Evolutionary conservation across 2,329 filamentous ascomycete species (phyloP), one percentile per base, ranked within the genome.

Genomic region (Bipolaris bicolor): DNA sequence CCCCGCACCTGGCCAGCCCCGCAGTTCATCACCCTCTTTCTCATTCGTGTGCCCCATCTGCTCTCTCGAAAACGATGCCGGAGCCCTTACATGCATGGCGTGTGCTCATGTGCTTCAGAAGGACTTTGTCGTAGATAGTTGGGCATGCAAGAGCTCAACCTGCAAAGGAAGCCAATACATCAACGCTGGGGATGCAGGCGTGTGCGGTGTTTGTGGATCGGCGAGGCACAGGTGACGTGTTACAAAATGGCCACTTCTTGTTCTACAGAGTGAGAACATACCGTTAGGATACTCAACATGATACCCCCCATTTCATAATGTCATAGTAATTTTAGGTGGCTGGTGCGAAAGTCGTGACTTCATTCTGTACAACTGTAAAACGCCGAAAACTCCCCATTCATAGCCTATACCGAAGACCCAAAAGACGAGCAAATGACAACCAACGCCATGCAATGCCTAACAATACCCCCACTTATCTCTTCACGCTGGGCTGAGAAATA

Each of bases 41-140:
- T 51, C 46, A 15, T 37, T 20, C 0, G 33, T 61, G 16, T 90
- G 90, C 68, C 78, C 82, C 0, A 79, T 90, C 52, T 96, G 91
- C 74, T 92, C 90, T 0, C 84, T 89, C 49, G 77, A 79, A 49
- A 93, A 92, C 69, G 77, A 82, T 5, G 46, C 69, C 0, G 67
- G 70, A 7, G 78, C 84, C 7, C 75, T 86, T 2, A 89, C 85
- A 3, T 95, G 91, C 72, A 76, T 76, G 7, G 82, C 88, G 51
- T 95, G 91, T 73, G 83, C 87, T 22, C 86, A 94, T 62, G 90
- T 93, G 1, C 77, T 94, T 2, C 80, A 84, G 43, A 76, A 81
- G 0, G 69, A 76, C 0, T 81, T 82, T 48, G 80, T 88, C 43
- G 77, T 82, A 0, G 76, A 80, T 16, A 77, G 83, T n/a, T 94